Conservation (phyloP, 352 stramenopile species). For the Achlya hypogyna region DNA sequence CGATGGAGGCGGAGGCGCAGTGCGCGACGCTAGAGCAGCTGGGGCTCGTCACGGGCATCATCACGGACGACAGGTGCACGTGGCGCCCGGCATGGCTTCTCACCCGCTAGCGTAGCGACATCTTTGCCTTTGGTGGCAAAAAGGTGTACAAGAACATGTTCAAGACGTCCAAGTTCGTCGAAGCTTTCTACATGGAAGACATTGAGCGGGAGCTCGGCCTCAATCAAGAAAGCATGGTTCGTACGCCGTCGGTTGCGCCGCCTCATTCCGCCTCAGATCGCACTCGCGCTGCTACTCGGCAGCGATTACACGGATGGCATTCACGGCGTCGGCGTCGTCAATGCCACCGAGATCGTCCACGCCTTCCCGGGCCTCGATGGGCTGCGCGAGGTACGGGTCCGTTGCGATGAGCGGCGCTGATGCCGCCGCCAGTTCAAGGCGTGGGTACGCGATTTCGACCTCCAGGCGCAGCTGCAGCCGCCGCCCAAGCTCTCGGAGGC, state of each 20-base stretch:
- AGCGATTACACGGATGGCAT: slow-evolving; percentile 93
- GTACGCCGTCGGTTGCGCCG: slow-evolving; percentile 20
- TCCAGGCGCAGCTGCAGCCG: slow-evolving; percentile 42
- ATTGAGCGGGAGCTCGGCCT: slow-evolving; percentile 90
- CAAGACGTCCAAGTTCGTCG: slow-evolving; percentile 97
- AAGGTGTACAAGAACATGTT: slow-evolving; percentile 99
- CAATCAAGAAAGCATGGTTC: slow-evolving; percentile 81
- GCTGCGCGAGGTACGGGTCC: slow-evolving; percentile 58
- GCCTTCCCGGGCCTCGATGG: slow-evolving; percentile 80
- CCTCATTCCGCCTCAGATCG: slow-evolving; percentile 32
- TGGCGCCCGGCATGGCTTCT: neutral
- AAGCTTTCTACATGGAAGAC: slow-evolving; percentile 93
- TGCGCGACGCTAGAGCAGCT: slow-evolving; percentile 93
- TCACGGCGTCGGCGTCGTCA: slow-evolving; percentile 75
- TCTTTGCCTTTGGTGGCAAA: slow-evolving; percentile 91
- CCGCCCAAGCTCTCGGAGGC: slow-evolving; percentile 42
- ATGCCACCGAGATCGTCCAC: slow-evolving; percentile 67
- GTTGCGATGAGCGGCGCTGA: neutral
- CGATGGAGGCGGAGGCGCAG: slow-evolving; percentile 98
- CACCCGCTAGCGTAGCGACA: slow-evolving; percentile 33
- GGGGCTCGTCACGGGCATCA: slow-evolving; percentile 95
- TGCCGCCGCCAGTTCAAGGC: slow-evolving; percentile 15
- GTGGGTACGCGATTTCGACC: slow-evolving; percentile 50
- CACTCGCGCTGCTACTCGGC: slow-evolving; percentile 88
- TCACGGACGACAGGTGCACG: slow-evolving; percentile 93